These are phyloP conservation scores for Parietichytrium sp. DNA, from an alignment of 108 stramenopile genomes.

Conservation along the genomic window DNA sequence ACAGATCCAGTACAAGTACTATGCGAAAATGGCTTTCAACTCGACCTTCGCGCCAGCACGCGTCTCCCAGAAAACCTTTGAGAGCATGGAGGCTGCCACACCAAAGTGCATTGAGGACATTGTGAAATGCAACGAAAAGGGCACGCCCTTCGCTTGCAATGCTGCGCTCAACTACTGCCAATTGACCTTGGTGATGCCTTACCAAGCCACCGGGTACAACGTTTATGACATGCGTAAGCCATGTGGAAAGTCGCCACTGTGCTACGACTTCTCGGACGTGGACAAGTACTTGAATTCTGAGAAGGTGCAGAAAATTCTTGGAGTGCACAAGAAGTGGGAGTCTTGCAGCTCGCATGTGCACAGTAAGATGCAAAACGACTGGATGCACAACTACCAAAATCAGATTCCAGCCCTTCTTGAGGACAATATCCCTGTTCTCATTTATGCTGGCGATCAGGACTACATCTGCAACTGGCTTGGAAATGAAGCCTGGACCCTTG, in stretches of 20 bases:
- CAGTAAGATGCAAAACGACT: no score
- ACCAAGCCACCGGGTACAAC: constrained; percentile 80
- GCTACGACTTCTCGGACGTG: constrained; percentile 86
- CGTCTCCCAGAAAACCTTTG: constrained; percentile 5
- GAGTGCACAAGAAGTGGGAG: constrained; percentile 41
- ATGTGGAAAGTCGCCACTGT: constrained; percentile 77
- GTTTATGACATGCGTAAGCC: constrained; percentile 87
- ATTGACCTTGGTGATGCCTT: constrained; percentile 75
- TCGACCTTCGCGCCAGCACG: background rate
- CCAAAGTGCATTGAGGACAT: constrained; percentile 75
- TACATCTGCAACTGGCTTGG: constrained; percentile 97
- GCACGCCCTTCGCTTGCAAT: constrained; percentile 70
- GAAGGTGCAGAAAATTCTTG: constrained; percentile 51
- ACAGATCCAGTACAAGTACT: constrained; percentile 78
- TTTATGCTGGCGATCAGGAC: constrained; percentile 95
- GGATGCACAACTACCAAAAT: constrained; percentile 82
- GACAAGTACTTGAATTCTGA: constrained; percentile 75
- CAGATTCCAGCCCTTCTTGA: constrained; percentile 78
- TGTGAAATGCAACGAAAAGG: constrained; percentile 72
- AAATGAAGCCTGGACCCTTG: constrained; percentile 85
- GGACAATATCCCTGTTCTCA: constrained; percentile 75
- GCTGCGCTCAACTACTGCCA: constrained; percentile 75
- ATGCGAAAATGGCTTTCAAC: constrained; percentile 85
- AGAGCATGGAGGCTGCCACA: constrained; percentile 72
- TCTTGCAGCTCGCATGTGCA: constrained; percentile 42